These are phyloP conservation scores for Melanomma pulvis-pyrius DNA, from an alignment of 495 filamentous ascomycete genomes.

Conservation along the genomic window DNA sequence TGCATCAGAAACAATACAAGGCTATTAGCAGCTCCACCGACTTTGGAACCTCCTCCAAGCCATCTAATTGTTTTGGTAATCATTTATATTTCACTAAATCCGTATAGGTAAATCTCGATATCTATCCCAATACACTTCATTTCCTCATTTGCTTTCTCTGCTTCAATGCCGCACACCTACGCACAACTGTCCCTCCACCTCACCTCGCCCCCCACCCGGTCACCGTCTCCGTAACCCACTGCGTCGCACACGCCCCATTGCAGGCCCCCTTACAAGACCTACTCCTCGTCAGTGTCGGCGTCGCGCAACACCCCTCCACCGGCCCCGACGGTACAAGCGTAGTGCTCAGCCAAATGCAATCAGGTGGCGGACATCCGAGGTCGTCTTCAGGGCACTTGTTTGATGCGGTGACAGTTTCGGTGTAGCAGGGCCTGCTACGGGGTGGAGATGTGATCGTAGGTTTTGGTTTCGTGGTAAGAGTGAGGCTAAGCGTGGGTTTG, in stretches of 20 bases:
- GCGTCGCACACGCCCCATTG: conserved; percentile 14
- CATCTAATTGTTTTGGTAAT: no score
- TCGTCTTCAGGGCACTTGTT: conserved; percentile 20
- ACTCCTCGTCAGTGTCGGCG: conserved; percentile 10
- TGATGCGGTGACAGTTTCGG: neutral
- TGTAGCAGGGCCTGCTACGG: conserved; percentile 6
- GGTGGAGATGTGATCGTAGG: neutral
- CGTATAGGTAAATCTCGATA: no score
- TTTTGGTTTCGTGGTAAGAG: neutral
- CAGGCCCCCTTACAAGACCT: conserved; percentile 12
- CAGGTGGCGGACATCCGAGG: neutral
- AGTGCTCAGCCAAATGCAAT: conserved; percentile 19
- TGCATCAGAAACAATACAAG: no score
- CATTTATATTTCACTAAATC: no score
- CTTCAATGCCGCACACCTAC: no score
- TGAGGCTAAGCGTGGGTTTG: neutral
- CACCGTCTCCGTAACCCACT: conserved; percentile 19
- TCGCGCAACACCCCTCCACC: conserved; percentile 1
- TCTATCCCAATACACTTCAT: no score
- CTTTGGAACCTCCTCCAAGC: no score
- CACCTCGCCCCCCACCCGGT: conserved; percentile 12
- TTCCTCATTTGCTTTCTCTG: no score
- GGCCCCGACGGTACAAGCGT: neutral
- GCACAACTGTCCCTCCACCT: no score
- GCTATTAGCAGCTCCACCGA: no score